A percentile compares a stretch with the other conserved stretches of the same genome.
Conservation (phyloP, 2,329 filamentous ascomycete genomes). For the Gremmenia infestans region DNA sequence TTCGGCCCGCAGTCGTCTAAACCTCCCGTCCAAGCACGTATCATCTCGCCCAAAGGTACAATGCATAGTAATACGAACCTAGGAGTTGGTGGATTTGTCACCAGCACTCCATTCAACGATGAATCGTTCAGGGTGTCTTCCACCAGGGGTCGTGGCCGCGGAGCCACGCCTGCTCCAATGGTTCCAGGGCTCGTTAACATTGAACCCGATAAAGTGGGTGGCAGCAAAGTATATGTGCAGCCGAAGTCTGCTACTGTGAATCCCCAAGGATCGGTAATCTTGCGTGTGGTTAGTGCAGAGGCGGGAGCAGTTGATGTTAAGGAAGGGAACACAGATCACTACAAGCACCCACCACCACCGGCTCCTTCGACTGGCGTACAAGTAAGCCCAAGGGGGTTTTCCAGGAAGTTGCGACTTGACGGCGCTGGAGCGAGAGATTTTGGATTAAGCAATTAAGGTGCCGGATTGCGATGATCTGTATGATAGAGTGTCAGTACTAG, state of each 20-base stretch:
- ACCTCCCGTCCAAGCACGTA: constrained; percentile 51
- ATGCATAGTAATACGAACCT: constrained; percentile 26
- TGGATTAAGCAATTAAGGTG: neutral
- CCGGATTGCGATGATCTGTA: neutral
- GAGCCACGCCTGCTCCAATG: neutral
- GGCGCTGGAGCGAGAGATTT: neutral
- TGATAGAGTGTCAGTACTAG: neutral
- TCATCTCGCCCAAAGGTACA: constrained; percentile 44
- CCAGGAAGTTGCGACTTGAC: neutral
- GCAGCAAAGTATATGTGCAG: constrained; percentile 28
- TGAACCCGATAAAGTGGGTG: constrained; percentile 28
- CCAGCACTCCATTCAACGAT: constrained; percentile 16
- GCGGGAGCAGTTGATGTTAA: constrained; percentile 25
- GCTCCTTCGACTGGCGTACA: neutral
- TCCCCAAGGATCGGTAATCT: constrained; percentile 25
- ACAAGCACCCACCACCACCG: constrained; percentile 6
- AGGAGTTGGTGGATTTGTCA: constrained; percentile 31
- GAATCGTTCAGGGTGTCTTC: constrained; percentile 6
- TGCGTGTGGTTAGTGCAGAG: constrained; percentile 24
- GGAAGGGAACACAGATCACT: constrained; percentile 19
- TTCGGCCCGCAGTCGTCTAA: constrained; percentile 52
- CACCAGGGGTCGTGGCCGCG: neutral
- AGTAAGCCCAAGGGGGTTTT: neutral
- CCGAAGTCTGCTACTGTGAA: constrained; percentile 26
- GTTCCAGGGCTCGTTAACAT: constrained; percentile 20